Evolutionary conservation across 768 basidiomycete species (phyloP).

Genomic region (Omphalotus guepiniiformis): DNA sequence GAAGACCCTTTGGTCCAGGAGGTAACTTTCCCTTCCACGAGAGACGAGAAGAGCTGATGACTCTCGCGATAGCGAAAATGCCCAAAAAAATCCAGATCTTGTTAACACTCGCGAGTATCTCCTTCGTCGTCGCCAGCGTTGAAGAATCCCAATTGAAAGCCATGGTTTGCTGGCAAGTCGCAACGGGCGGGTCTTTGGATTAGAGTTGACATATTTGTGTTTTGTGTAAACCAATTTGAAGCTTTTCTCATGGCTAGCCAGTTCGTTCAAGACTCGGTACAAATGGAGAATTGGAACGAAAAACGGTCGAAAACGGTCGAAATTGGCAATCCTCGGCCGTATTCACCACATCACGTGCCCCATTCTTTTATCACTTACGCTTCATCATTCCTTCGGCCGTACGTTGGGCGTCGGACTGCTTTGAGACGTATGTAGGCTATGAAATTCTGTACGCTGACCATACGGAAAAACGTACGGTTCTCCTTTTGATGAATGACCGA

Average conservation of each 20-base stretch:
- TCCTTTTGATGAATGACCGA: too few species aligned
- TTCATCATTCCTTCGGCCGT: not conserved
- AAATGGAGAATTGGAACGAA: not conserved
- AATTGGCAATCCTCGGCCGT: too few species aligned
- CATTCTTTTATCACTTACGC: not conserved
- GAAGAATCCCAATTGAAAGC: too few species aligned
- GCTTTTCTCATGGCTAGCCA: too few species aligned
- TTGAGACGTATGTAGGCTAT: not conserved
- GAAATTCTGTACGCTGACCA: not conserved
- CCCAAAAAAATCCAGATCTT: not conserved
- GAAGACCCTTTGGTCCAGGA: conserved; percentile 20
- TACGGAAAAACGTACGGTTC: not conserved
- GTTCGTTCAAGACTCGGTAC: not conserved
- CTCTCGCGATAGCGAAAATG: not conserved
- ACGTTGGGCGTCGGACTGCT: not conserved
- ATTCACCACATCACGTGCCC: not conserved
- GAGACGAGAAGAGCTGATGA: not conserved
- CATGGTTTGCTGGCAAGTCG: not conserved
- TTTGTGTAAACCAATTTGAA: not conserved
- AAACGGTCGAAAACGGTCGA: too few species aligned
- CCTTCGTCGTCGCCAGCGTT: not conserved
- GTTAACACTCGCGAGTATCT: not conserved
- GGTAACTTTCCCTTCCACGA: conserved; percentile 10
- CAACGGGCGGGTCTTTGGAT: not conserved
- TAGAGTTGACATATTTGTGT: not conserved